These are phyloP conservation scores for Brassica rapa DNA, from an alignment of 345 rosid species.

Conservation along the genomic window DNA sequence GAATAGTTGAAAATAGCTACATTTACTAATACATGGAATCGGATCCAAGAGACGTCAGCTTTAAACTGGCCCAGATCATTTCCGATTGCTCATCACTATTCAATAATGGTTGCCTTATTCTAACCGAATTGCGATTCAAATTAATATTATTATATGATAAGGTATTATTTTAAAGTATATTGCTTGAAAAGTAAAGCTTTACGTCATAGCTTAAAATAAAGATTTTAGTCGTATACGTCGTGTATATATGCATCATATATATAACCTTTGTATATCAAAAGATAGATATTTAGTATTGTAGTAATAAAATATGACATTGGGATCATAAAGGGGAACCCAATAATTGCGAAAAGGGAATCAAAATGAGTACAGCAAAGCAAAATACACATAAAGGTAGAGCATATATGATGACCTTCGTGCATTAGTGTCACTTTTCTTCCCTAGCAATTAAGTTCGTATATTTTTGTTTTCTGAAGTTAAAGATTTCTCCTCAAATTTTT, in stretches of 20 bases:
- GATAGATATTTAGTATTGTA: constrained; percentile 13
- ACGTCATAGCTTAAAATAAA: constrained; percentile 22
- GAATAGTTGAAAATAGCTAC: constrained; percentile 5
- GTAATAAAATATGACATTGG: constrained; percentile 25
- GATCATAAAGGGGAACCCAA: constrained; percentile 36
- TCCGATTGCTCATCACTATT: not conserved
- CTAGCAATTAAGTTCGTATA: not conserved
- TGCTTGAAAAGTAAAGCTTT: not conserved
- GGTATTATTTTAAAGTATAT: not conserved
- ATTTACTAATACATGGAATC: not conserved
- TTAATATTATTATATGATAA: not conserved
- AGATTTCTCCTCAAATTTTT: constrained; percentile 39
- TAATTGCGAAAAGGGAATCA: constrained; percentile 36
- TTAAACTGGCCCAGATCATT: not conserved
- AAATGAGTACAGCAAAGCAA: constrained; percentile 33
- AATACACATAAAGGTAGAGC: not conserved
- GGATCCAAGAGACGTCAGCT: constrained; percentile 2
- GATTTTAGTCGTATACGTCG: constrained; percentile 24
- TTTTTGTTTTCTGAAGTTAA: constrained; percentile 13
- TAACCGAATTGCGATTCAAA: constrained; percentile 6
- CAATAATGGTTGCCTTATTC: not conserved
- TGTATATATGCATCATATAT: constrained; percentile 1
- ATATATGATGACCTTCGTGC: not conserved
- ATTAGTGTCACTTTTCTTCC: not conserved
- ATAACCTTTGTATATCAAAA: not conserved